These are phyloP conservation scores for Westerdykella aurantiaca DNA, from an alignment of 2,329 filamentous ascomycete genomes.

Conservation along the genomic window DNA sequence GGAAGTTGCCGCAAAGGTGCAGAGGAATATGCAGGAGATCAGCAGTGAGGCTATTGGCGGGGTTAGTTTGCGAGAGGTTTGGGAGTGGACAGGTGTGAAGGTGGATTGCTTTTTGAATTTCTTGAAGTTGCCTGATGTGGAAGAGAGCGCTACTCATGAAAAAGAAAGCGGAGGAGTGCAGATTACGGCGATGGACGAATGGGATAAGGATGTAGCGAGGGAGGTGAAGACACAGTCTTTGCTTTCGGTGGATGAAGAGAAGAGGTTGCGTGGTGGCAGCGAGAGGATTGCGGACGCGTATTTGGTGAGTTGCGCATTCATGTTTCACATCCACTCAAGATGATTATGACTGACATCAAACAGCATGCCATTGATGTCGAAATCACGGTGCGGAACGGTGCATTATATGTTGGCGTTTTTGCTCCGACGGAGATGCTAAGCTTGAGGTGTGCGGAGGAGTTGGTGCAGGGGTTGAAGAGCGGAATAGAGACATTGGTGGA, in stretches of 20 bases:
- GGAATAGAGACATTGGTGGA: conserved; percentile 7
- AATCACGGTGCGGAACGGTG: conserved; percentile 45
- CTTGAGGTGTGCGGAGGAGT: conserved; percentile 31
- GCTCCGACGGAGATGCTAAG: conserved; percentile 41
- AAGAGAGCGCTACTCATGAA: conserved; percentile 6
- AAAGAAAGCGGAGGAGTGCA: conserved; percentile 4
- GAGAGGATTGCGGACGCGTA: conserved; percentile 27
- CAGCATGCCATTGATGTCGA: conserved; percentile 54
- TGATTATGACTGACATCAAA: conserved; percentile 9
- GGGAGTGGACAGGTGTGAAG: conserved; percentile 65
- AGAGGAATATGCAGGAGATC: conserved; percentile 62
- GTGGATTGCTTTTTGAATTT: conserved; percentile 80
- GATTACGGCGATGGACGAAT: conserved; percentile 14
- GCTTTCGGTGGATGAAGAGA: conserved; percentile 1
- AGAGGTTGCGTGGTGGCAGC: conserved; percentile 15
- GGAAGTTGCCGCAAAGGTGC: conserved; percentile 56
- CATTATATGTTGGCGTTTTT: conserved; percentile 51
- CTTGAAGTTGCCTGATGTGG: conserved; percentile 50
- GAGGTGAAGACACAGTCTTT: conserved; percentile 7
- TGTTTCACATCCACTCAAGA: not conserved
- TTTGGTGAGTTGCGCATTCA: conserved; percentile 30
- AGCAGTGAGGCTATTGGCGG: conserved; percentile 50
- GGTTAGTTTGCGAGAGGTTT: conserved; percentile 65
- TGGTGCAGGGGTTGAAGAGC: conserved; percentile 30
- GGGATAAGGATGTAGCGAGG: conserved; percentile 16